Evolutionary conservation across 1,139 yeast species (phyloP).

Genomic region (Wickerhamomyces sp.): DNA sequence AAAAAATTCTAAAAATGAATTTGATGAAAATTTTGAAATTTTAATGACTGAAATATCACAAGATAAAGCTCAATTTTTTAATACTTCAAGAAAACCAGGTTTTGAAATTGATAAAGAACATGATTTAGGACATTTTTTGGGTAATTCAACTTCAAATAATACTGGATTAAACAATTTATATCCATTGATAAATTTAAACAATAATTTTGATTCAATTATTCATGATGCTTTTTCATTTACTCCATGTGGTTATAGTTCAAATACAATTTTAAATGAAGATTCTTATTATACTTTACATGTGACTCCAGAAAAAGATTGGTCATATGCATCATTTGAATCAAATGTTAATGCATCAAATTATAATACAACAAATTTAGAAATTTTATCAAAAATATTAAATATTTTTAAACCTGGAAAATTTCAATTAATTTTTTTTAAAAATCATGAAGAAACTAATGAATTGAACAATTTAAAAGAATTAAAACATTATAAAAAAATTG

Average conservation of each 20-base stretch:
- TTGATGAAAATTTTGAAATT: slow-evolving; percentile 81
- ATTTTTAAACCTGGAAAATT: slow-evolving; percentile 76
- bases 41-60: slow-evolving; percentile 84
- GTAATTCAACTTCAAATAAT: slow-evolving; percentile 57
- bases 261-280: slow-evolving; percentile 59
- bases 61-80: slow-evolving; percentile 54
- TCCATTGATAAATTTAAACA: slow-evolving; percentile 12
- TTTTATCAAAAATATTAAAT: slow-evolving; percentile 51
- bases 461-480: slow-evolving; percentile 30
- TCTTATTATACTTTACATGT: slow-evolving; percentile 88
- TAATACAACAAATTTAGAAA: slow-evolving; percentile 43
- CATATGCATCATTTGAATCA: slow-evolving; percentile 94
- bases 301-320: slow-evolving; percentile 92
- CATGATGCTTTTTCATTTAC: slow-evolving; percentile 89
- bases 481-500: slow-evolving; percentile 58
- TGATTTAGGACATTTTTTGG: slow-evolving; percentile 78
- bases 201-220: slow-evolving; percentile 17
- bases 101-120: slow-evolving; percentile 40
- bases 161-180: slow-evolving; percentile 62
- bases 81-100: slow-evolving; percentile 50
- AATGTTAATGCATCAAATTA: slow-evolving; percentile 54
- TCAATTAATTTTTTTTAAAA: slow-evolving; percentile 56
- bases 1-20: slow-evolving; percentile 7
- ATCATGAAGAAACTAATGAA: slow-evolving; percentile 31
- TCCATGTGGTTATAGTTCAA: slow-evolving; percentile 96